Percentiles rank a stretch among this genome's conserved stretches.
Conservation (phyloP, 2,329 filamentous ascomycete species). For the Pseudogymnoascus sp. region DNA sequence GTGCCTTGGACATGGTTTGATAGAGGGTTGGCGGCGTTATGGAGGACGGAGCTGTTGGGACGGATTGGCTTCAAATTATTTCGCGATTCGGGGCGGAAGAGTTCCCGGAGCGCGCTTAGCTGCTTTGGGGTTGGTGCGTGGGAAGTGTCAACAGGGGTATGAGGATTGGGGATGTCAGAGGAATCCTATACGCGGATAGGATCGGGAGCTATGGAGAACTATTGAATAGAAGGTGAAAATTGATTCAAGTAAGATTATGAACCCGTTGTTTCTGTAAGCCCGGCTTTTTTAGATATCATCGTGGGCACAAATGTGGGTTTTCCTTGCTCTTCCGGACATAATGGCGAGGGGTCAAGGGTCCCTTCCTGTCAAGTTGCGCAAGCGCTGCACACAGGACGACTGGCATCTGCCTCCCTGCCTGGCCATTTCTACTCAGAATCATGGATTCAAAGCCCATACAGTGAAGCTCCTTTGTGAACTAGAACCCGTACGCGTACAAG, state of each 20-base stretch:
- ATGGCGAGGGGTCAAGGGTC: background rate
- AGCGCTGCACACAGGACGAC: background rate
- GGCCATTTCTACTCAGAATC: background rate
- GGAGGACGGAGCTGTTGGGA: background rate
- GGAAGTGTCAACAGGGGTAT: background rate
- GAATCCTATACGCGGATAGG: background rate
- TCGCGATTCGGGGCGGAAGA: background rate
- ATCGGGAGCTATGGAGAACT: no score
- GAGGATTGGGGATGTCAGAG: background rate
- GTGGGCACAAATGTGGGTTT: background rate
- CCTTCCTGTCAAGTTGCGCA: background rate
- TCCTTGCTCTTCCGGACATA: background rate
- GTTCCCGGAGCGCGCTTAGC: background rate
- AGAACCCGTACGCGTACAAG: background rate
- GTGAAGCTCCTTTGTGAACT: background rate
- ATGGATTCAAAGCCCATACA: background rate
- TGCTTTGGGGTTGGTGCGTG: background rate
- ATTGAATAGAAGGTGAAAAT: background rate
- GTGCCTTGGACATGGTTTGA: conserved; percentile 31
- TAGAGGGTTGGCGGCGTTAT: background rate
- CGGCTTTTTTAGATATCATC: background rate
- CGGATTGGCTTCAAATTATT: background rate
- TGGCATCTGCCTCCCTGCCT: background rate
- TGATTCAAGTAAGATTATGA: background rate
- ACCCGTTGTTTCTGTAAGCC: background rate